Conservation (phyloP, 768 basidiomycete species). For the Trametes meyenii region DNA sequence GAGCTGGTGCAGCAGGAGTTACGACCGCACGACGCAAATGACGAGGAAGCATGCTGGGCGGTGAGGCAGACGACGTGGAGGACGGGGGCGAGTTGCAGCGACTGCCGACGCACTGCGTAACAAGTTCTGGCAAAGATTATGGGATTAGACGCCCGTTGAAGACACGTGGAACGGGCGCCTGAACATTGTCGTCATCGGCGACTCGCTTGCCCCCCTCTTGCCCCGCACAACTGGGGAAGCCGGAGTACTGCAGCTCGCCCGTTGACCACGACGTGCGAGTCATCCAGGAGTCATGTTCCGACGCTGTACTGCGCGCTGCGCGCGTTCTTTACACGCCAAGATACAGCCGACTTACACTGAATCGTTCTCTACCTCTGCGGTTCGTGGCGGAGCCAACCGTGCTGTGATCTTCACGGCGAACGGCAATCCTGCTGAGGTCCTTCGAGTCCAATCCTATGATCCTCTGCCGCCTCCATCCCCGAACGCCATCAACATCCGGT, state of each 20-base stretch:
- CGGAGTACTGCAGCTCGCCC: neutral
- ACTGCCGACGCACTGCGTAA: slow-evolving; percentile 11
- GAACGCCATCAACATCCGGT: slow-evolving; percentile 64
- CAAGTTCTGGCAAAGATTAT: slow-evolving; percentile 22
- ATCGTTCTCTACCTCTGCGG: slow-evolving; percentile 11
- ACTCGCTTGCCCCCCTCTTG: no score
- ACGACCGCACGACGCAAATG: slow-evolving; percentile 46
- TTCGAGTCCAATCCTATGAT: slow-evolving; percentile 55
- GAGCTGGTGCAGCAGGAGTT: slow-evolving; percentile 30
- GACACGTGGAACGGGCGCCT: slow-evolving; percentile 5
- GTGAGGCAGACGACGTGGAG: neutral
- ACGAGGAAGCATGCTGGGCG: slow-evolving; percentile 47
- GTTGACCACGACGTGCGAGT: neutral
- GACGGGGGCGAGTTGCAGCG: neutral
- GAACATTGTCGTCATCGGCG: no score
- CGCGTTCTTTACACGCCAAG: neutral
- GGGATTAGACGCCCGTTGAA: neutral
- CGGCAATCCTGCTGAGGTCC: slow-evolving; percentile 65
- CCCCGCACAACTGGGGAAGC: neutral
- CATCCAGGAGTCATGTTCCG: slow-evolving; percentile 2
- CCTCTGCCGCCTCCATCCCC: slow-evolving; percentile 54
- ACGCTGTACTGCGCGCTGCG: neutral
- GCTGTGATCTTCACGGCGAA: slow-evolving; percentile 65
- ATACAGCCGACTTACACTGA: neutral
- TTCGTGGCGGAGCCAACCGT: slow-evolving; percentile 43